Evolutionary conservation across 495 filamentous ascomycete genomes (phyloP).

Genomic region (Daldinia grandis): DNA sequence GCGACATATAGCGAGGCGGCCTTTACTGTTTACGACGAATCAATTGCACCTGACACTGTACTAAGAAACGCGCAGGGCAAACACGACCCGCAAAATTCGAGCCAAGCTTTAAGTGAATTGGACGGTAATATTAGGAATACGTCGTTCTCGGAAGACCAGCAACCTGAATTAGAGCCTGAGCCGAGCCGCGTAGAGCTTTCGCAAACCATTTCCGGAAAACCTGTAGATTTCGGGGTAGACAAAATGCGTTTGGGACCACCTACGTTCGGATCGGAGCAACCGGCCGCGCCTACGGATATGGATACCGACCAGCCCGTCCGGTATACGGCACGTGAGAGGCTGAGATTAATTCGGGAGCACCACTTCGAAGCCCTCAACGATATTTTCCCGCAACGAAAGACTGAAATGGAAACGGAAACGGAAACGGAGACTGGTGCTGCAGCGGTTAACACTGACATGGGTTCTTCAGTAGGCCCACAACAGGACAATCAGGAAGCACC

Average conservation of each 20-base stretch:
- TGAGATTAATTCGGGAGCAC: conserved; percentile 35
- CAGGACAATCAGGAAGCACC: conserved; percentile 9
- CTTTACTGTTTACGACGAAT: conserved; percentile 36
- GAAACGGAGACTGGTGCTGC: not conserved
- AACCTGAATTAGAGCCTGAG: conserved; percentile 16
- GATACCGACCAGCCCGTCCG: conserved; percentile 27
- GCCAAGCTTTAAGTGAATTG: conserved; percentile 37
- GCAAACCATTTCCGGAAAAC: conserved; percentile 5
- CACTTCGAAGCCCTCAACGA: conserved; percentile 23
- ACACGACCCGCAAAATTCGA: conserved; percentile 20
- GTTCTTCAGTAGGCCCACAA: conserved; percentile 4
- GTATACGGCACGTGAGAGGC: conserved; percentile 44
- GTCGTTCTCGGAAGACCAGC: conserved; percentile 23
- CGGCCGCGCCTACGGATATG: conserved; percentile 37
- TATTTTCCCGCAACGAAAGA: not conserved
- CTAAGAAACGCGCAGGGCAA: not conserved
- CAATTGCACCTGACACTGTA: conserved; percentile 35
- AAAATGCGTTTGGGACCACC: conserved; percentile 1
- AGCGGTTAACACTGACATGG: not conserved
- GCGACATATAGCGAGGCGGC: conserved; percentile 34
- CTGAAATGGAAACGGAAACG: not conserved
- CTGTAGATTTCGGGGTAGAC: not conserved
- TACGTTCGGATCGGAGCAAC: not conserved
- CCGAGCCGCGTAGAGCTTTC: conserved; percentile 9
- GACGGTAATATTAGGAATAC: conserved; percentile 33